Base-by-base conservation (phyloP, 179 eudicot species). In the Silene coronaria region DNA sequence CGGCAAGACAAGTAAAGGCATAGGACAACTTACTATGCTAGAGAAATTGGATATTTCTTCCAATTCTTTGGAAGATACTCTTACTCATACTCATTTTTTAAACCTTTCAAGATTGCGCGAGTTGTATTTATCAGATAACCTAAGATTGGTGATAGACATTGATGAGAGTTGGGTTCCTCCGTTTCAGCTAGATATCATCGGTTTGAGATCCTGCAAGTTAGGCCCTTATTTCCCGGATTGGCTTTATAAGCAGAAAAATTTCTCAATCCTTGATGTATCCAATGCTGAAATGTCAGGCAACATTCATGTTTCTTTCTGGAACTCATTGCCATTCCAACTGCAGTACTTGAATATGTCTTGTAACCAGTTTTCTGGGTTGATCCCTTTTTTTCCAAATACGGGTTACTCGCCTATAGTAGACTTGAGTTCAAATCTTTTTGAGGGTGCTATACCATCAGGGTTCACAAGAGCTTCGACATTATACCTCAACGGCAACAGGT, bases 211-310 rank as follows among this genome's bases (percentile, higher is more conserved):
- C 27, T 80, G 86, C 79, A 75, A 51, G 22, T 57, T 84, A 28
- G 86, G 89, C 1, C 86, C 87, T 19, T 23, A 0, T 30, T 82
- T 86, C 38, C 85, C 89, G 1, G 71, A 55, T 3, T 84, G 85
- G 89, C 38, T 86, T 73, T 36, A 17, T 5, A 77, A 16, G 0
- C 86, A 74, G 21, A 65, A 7, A 2, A 34, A 19, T 0, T 34
- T 80, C 1, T 0, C 10, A 0, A 0, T 0, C 0, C 75, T 84
- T 73, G 85, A 85, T 26, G 74, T 85, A 26, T 81, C 86, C 0
- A 28, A 42, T 57, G 22, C 66, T 23, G 63, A 77, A 13, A 83
- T 87, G 5, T 70, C 77, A 6, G 86, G 48, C 38, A 21, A 0
- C 5, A 10, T 83, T 26, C 86, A 85, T 0, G 23, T 26, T 27